Percentiles rank a stretch among this genome's conserved stretches.
Conservation (phyloP, 306 rosid species). For the Castanea crenata region DNA sequence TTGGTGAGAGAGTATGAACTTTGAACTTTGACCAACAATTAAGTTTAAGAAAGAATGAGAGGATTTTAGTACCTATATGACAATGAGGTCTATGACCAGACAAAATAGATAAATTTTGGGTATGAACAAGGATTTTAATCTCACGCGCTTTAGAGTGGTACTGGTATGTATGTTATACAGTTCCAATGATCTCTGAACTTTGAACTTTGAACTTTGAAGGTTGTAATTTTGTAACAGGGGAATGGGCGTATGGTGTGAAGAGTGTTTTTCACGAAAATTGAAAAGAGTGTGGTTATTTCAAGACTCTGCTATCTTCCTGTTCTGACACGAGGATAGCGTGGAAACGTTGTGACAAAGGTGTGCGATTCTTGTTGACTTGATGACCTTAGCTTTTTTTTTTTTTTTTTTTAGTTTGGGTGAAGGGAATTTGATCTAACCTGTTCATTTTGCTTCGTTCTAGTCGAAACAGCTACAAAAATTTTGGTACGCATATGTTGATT, state of each 20-base stretch:
- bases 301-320: not conserved
- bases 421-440: too few species aligned
- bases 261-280: not conserved
- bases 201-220: too few species aligned
- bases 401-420: too few species aligned
- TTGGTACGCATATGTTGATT: too few species aligned
- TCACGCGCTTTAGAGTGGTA: not conserved
- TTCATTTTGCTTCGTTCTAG: too few species aligned
- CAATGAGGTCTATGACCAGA: too few species aligned
- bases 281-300: not conserved
- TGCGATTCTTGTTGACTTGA: slow-evolving; percentile 13
- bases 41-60: not conserved
- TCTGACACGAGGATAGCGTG: slow-evolving; percentile 15
- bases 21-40: not conserved
- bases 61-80: not conserved
- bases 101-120: too few species aligned
- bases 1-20: not conserved
- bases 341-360: not conserved
- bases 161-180: not conserved
- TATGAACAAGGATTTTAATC: not conserved
- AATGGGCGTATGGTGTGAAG: not conserved
- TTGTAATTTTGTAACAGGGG: not conserved
- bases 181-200: not conserved
- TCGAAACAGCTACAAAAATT: too few species aligned
- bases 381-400: too few species aligned